Conservation (phyloP, 257 asterid genomes). For the Rubia yunnanensis region DNA sequence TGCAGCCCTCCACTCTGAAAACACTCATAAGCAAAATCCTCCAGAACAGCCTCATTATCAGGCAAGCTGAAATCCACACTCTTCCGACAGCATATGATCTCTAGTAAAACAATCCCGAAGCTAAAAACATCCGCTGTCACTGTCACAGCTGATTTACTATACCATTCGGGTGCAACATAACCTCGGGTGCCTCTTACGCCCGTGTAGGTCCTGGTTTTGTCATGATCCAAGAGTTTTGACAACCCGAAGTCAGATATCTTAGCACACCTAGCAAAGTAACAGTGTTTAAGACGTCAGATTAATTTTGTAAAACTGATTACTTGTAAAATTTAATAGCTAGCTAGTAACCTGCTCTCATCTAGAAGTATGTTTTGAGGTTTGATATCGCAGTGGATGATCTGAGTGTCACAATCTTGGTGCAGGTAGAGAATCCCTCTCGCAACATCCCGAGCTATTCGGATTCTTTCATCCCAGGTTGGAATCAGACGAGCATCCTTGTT, state of each 20-base stretch:
- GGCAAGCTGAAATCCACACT: constrained; percentile 23
- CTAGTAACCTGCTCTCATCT: constrained; percentile 16
- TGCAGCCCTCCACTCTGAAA: constrained; percentile 18
- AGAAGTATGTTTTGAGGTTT: constrained; percentile 56
- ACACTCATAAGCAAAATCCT: constrained; percentile 33
- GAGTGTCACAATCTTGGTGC: constrained; percentile 50
- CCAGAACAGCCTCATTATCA: constrained; percentile 38
- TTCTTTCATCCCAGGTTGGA: constrained; percentile 17
- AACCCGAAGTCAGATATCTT: constrained; percentile 52
- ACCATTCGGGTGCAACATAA: constrained; percentile 54
- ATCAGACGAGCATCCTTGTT: background rate
- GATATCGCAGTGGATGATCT: constrained; percentile 55
- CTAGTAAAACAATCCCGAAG: constrained; percentile 44
- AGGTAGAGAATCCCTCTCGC: constrained; percentile 47
- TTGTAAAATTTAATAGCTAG: too few relatives aligned
- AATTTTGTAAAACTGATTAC: too few relatives aligned
- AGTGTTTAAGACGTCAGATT: background rate
- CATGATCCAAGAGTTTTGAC: constrained; percentile 42
- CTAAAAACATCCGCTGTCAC: constrained; percentile 49
- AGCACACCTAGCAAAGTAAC: constrained; percentile 12
- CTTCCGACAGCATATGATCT: constrained; percentile 34
- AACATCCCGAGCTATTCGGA: constrained; percentile 26
- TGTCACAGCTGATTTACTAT: constrained; percentile 30
- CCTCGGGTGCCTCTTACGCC: constrained; percentile 45
- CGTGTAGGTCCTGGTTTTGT: constrained; percentile 35